Percentiles rank a stretch among this genome's conserved stretches.
These are phyloP conservation scores for Diplotaxis tenuifolia DNA, from an alignment of 345 rosid genomes.

Conservation along the genomic window DNA sequence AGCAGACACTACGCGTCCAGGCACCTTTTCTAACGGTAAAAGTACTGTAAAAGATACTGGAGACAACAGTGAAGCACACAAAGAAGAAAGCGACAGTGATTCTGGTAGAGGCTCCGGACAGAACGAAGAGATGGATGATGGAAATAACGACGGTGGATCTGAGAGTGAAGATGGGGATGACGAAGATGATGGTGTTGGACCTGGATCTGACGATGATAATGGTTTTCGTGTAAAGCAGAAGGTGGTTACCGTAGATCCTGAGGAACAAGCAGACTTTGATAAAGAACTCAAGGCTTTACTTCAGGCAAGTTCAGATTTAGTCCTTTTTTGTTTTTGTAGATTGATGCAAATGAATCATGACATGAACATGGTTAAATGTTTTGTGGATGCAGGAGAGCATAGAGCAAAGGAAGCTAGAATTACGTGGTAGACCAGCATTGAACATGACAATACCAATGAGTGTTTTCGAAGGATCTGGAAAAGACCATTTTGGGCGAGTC, in stretches of 20 bases:
- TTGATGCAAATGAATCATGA: background rate
- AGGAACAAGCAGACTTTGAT: slow-evolving; percentile 76
- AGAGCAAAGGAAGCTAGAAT: slow-evolving; percentile 91
- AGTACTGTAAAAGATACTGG: slow-evolving; percentile 47
- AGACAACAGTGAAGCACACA: slow-evolving; percentile 71
- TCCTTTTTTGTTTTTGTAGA: background rate
- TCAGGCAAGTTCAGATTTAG: slow-evolving; percentile 56
- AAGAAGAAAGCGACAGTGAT: slow-evolving; percentile 76
- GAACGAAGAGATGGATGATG: slow-evolving; percentile 82
- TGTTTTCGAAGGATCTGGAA: slow-evolving; percentile 80
- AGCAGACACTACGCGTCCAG: slow-evolving; percentile 58
- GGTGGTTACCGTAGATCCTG: slow-evolving; percentile 72
- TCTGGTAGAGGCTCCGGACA: slow-evolving; percentile 78
- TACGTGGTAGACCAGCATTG: slow-evolving; percentile 79
- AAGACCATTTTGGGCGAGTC: slow-evolving; percentile 65
- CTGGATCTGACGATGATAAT: slow-evolving; percentile 85
- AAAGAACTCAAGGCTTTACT: slow-evolving; percentile 87
- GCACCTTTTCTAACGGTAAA: slow-evolving; percentile 54
- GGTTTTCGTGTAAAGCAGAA: slow-evolving; percentile 87
- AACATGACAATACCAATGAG: slow-evolving; percentile 63
- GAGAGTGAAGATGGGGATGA: slow-evolving; percentile 71
- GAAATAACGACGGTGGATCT: slow-evolving; percentile 63
- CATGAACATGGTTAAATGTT: slow-evolving; percentile 15
- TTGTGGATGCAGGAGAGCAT: slow-evolving; percentile 80
- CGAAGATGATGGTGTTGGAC: slow-evolving; percentile 62